Evolutionary conservation across 305 asterid genomes (phyloP).

Genomic region (Andrographis paniculata): DNA sequence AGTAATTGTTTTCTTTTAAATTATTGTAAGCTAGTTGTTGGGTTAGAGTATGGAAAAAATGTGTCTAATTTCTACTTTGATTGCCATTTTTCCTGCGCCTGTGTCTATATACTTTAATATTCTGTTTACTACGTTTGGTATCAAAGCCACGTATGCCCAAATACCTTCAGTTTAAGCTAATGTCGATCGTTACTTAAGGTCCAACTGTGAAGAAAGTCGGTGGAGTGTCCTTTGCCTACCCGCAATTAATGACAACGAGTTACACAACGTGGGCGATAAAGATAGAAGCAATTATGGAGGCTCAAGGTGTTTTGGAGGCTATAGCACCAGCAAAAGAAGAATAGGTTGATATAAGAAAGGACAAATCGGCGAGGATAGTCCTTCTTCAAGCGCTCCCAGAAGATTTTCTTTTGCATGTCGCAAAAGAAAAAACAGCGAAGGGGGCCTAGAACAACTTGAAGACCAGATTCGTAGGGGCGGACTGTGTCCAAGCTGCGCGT

Average conservation of each 20-base stretch:
- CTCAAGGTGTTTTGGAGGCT: neutral
- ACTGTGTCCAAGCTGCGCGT: neutral
- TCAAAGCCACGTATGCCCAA: neutral
- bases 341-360: neutral
- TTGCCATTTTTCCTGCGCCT: too few relatives aligned
- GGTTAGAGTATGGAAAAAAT: too few relatives aligned
- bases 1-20: too few relatives aligned
- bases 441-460: neutral
- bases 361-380: neutral
- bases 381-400: neutral
- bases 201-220: neutral
- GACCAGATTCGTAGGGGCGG: neutral
- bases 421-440: neutral
- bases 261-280: neutral
- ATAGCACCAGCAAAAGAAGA: neutral
- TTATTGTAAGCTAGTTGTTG: too few relatives aligned
- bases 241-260: neutral
- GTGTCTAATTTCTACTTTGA: too few relatives aligned
- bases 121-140: neutral
- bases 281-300: neutral
- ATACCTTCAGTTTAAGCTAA: neutral
- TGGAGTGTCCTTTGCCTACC: neutral
- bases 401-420: neutral
- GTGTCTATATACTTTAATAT: too few relatives aligned
- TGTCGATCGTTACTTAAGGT: neutral